Base-by-base conservation (phyloP, 2,329 filamentous ascomycete genomes). In the Stromatinia cepivora region DNA sequence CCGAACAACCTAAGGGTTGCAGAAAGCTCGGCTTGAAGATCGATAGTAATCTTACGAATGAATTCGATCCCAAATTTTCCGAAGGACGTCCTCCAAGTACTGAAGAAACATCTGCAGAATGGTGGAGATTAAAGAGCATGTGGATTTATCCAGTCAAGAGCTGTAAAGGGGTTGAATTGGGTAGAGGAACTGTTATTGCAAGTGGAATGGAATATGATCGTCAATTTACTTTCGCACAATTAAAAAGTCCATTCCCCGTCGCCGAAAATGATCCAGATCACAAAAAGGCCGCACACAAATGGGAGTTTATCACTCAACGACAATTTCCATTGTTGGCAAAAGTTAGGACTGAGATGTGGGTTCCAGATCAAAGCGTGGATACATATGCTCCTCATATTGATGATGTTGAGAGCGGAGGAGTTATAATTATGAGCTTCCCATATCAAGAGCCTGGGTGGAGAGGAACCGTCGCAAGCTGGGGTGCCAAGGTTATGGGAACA, bases 61-160 rank as follows among this genome's bases (percentile, higher is more conserved):
- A 89, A 76, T 86, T 83, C 72, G 81, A 86, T 58, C 80, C 81
- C 15, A 82, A 82, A 66, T 87, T 85, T 75, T 80, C 76, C 61
- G 72, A 79, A 31, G 81, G 80, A 25, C 75, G 77, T 61, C 74
- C 75, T 13, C 75, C 79, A 6, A 75, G 72, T 22, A 76, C 74
- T 17, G 80, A 82, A 67, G 73, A 78, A 64, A 70, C 76, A 52
- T 78, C 77, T 3, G 72, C 73, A 13, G 78, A 79, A 31, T 78
- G 78, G 69, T 84, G 83, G 79, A 80, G 79, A 48, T 81, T 90
- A 61, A 89, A 92, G 78, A 91, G 90, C 68, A 82, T 97, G 65
- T 90, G 89, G 81, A 85, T 93, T 70, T 94, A 95, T 79, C 93
- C 94, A 0, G 81, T 97, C 78, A 94, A 96, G 81, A 92, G 91